Percentiles rank a stretch among this genome's conserved stretches.
phyloP scores from a whole-genome alignment of 179 eudicot genomes.

The Spergularia azorica region DNA sequence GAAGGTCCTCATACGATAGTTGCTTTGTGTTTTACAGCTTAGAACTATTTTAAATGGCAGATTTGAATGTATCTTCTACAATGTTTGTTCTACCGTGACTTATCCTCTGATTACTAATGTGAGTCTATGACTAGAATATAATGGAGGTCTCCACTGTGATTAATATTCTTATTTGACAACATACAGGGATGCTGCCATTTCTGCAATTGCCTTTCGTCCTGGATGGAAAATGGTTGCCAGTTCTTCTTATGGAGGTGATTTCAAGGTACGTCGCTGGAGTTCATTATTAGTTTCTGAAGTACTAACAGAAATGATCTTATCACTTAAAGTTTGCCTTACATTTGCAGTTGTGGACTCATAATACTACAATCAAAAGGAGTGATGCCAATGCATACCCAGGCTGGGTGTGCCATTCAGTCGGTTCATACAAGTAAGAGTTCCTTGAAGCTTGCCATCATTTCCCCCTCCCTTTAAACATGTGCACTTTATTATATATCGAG shows the following conservation, averaged over 20 bases:
- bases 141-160: background rate
- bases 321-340: background rate
- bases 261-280: conserved; percentile 54
- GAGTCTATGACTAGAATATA: background rate
- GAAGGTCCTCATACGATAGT: too few species aligned
- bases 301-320: background rate
- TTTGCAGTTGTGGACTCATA: conserved; percentile 69
- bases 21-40: too few species aligned
- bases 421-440: conserved; percentile 75
- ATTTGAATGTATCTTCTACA: too few species aligned
- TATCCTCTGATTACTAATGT: too few species aligned
- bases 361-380: conserved; percentile 33
- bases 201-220: conserved; percentile 79
- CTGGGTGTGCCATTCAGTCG: conserved; percentile 96
- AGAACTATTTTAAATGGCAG: too few species aligned
- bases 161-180: background rate
- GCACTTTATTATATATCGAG: background rate
- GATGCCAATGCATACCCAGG: conserved; percentile 45
- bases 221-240: conserved; percentile 66
- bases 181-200: conserved; percentile 70
- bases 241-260: conserved; percentile 83
- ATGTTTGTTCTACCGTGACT: too few species aligned
- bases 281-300: background rate
- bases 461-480: background rate
- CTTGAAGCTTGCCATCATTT: background rate